Conservation (phyloP, 2,329 filamentous ascomycete species). For the Nectriaceae sp. region DNA sequence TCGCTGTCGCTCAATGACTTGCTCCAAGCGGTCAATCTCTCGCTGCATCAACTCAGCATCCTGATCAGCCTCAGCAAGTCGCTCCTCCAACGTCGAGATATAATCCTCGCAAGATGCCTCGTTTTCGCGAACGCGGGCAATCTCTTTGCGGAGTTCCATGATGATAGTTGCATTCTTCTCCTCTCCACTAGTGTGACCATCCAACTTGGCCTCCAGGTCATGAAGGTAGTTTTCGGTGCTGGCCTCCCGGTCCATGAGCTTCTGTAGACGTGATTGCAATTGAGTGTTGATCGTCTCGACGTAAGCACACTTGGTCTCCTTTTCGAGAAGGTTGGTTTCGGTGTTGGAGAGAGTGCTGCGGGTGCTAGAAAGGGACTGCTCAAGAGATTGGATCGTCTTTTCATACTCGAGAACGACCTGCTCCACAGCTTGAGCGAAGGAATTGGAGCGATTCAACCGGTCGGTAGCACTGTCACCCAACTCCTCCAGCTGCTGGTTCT, state of each 20-base stretch:
- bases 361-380: slow-evolving; percentile 88
- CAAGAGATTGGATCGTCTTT: slow-evolving; percentile 93
- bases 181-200: slow-evolving; percentile 87
- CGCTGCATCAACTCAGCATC: slow-evolving; percentile 96
- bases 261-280: slow-evolving; percentile 86
- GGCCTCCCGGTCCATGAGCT: slow-evolving; percentile 85
- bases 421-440: slow-evolving; percentile 93
- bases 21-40: slow-evolving; percentile 90
- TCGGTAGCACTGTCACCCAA: slow-evolving; percentile 81
- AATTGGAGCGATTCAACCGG: slow-evolving; percentile 89
- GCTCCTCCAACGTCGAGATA: slow-evolving; percentile 94
- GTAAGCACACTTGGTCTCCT: slow-evolving; percentile 91
- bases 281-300: slow-evolving; percentile 90
- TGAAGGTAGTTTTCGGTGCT: slow-evolving; percentile 93
- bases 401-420: slow-evolving; percentile 97
- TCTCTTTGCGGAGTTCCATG: slow-evolving; percentile 85
- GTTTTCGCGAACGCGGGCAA: slow-evolving; percentile 83
- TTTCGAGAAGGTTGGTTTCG: slow-evolving; percentile 86
- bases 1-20: slow-evolving; percentile 91
- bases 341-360: slow-evolving; percentile 79
- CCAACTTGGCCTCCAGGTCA: slow-evolving; percentile 86
- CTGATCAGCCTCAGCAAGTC: slow-evolving; percentile 92
- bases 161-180: slow-evolving; percentile 90
- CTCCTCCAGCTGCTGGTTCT: slow-evolving; percentile 56
- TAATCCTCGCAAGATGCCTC: slow-evolving; percentile 93